Evolutionary conservation across 2,329 filamentous ascomycete species (phyloP).

Genomic region (Penicillium glabrum): DNA sequence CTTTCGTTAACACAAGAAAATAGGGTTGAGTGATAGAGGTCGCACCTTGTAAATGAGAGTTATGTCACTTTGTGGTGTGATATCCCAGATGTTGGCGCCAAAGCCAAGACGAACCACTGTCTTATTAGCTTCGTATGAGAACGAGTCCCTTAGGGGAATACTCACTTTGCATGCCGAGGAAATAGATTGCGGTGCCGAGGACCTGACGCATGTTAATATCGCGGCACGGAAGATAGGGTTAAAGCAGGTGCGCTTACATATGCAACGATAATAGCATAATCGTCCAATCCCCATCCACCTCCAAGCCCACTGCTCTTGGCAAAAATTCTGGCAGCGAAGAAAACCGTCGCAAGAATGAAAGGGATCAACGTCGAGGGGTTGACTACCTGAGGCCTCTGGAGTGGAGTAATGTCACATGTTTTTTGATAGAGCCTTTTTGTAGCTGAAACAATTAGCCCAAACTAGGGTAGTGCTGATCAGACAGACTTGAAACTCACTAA

Average conservation of each 20-base stretch:
- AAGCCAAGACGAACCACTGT: background rate
- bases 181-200: background rate
- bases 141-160: rapidly evolving
- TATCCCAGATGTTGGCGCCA: background rate
- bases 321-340: conserved; percentile 15
- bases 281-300: conserved; percentile 21
- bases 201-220: background rate
- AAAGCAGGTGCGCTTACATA: background rate
- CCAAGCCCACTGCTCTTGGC: conserved; percentile 15
- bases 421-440: background rate
- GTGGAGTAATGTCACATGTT: background rate
- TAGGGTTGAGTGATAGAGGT: background rate
- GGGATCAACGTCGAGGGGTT: conserved; percentile 9
- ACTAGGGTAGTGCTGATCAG: background rate
- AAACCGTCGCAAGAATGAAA: conserved; percentile 15
- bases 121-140: background rate
- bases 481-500: background rate
- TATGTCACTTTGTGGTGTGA: background rate
- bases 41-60: background rate
- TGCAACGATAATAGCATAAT: conserved; percentile 20
- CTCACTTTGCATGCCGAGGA: background rate
- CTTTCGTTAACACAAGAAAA: background rate
- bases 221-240: too few relatives aligned
- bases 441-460: background rate
- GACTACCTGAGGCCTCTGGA: background rate